Base-by-base conservation (phyloP, 2,329 filamentous ascomycete genomes). In the Peltaster fructicola region DNA sequence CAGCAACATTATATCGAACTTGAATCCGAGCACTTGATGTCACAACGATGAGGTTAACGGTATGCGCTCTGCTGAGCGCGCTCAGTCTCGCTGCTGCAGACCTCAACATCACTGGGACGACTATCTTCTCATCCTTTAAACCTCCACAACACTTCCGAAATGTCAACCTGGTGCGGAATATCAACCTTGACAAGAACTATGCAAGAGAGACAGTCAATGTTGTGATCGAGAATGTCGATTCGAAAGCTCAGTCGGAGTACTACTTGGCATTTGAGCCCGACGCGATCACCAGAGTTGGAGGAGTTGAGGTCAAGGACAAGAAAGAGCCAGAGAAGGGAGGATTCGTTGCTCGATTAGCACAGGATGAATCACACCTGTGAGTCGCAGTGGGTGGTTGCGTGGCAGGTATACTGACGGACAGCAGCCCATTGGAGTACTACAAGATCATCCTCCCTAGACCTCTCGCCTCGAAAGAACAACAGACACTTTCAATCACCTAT, bases 121-220 rank as follows among this genome's bases (percentile, higher is more conserved):
- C 63, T 43, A 52, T 61, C 17, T 47, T 56, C 14, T 46, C 45
- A 36, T 50, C 47, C 33, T 92, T 93, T 60, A 75, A 68, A 52
- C 82, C 85, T 26, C 76, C 84, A 8, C 78, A 81, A 49, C 78
- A 84, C 38, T 98, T 92, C 61, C 81, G 84, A 58, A 93, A 98
- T 54, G 66, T 65, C 53, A 95, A 98, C 51, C 56, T 95, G 15
- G 76, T 95, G 25, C 78, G 88, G 43, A 73, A 77, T 36, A 74
- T 90, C 46, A 92, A 91, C 38, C 56, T 93, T 30, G 85, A 95
- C 55, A 95, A 93, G 63, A 78, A 72, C 39, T 95, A 88, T 45
- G 72, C 73, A 27, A 74, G 82, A 47, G 85, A 95, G 54, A 76
- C 73, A 8, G 70, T 93, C 62, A 93, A 95, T 55, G 74, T 92